Evolutionary conservation across 495 filamentous ascomycete species (phyloP), one percentile per base, ranked within the genome.

Genomic region (Podospora bellae-mahoneyi): DNA sequence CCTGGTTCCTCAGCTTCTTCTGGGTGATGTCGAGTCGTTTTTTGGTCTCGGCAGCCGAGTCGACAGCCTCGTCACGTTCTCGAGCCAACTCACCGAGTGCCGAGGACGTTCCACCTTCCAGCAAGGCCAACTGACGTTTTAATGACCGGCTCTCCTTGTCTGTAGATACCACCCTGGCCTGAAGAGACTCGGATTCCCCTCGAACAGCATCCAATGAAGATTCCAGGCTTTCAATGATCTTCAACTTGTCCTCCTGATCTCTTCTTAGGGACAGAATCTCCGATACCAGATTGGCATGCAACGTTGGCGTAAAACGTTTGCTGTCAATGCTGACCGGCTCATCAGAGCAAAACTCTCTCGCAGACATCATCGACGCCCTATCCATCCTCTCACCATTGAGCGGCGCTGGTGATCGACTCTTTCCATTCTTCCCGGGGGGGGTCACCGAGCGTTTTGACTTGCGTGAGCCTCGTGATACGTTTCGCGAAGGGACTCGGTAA

Each of bases 221-320:
- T 80, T 99, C 96, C 39, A 99, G 81, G 39, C 84, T 84, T 76
- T 96, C 92, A 56, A 99, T 93, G 34, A 91, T 83, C 69, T 88
- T 91, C 20, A 89, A 83, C 76, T 96, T 97, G 56, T 87, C 90
- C 75, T 98, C 95, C 64, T 97, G 85, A 67, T 98, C 96, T 58
- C 95, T 84, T 4, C 93, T 88, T 58, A 99, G 78, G 1, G 88
- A 87, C 27, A 98, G 85, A 68, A 99, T 99, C 76, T 99, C 94
- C 0, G 94, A 92, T 5, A 99, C 94, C 7, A 99, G 84, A 59
- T 91, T 97, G 16, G 95, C 95, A 79, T 97, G 96, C 20, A 98
- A 84, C 2, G 93, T 97, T 4, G 95, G 95, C 5, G 95, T 98
- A 72, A 99, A 97, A 20, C 94, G 88, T 5, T 95, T 91, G 73